Evolutionary conservation across 169 alveolate genomes (phyloP).

Genomic region (Cardiosporidium cionae): DNA sequence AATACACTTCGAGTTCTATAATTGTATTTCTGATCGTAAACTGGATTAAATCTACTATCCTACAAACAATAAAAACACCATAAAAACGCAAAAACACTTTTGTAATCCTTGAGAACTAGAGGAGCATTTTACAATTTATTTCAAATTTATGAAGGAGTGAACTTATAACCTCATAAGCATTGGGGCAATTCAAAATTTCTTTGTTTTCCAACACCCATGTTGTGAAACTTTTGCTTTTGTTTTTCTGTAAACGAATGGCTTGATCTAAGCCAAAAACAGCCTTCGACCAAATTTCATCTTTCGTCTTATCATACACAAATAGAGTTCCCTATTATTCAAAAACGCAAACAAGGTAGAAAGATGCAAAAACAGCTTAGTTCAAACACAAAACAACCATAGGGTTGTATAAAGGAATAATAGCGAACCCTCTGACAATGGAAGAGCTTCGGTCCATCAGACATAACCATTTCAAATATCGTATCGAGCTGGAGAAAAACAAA

Average conservation of each 20-base stretch:
- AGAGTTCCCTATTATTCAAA: not conserved
- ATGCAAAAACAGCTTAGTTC: not conserved
- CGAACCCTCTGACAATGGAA: slow-evolving; percentile 19
- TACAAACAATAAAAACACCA: not conserved
- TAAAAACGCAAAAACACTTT: not conserved
- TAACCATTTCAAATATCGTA: slow-evolving; percentile 14
- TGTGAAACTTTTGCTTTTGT: not conserved
- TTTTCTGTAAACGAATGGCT: not conserved
- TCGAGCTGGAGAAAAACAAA: slow-evolving; percentile 8
- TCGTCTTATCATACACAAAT: slow-evolving; percentile 2
- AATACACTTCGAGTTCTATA: not conserved
- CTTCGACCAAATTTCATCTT: slow-evolving; percentile 17
- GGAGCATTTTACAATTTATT: not conserved
- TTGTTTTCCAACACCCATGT: slow-evolving; percentile 4
- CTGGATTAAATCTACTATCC: slow-evolving; percentile 24
- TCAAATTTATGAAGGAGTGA: not conserved
- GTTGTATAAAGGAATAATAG: not conserved
- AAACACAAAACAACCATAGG: not conserved
- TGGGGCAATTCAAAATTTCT: not conserved
- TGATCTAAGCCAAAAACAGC: slow-evolving; percentile 3
- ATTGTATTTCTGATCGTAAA: not conserved
- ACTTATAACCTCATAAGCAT: not conserved
- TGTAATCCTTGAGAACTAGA: not conserved
- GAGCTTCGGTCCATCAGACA: slow-evolving; percentile 13
- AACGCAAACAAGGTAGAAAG: not conserved